Conservation (phyloP, 495 filamentous ascomycete genomes). For the Tirmania nivea region DNA sequence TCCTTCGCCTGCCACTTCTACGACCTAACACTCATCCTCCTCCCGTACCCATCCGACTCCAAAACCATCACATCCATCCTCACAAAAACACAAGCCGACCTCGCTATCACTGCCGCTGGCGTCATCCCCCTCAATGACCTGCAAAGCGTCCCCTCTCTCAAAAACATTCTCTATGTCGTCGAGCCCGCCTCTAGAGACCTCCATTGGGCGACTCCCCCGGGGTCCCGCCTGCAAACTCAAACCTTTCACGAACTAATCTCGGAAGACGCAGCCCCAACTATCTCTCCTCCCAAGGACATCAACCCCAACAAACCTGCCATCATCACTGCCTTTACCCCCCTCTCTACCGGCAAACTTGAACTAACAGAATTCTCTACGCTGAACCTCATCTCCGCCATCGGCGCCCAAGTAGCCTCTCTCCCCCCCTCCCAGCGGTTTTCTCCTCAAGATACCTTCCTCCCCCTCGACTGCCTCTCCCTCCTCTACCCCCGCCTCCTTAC, state of each 20-base stretch:
- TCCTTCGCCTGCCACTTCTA: constrained; percentile 57
- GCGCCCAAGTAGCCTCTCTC: constrained; percentile 50
- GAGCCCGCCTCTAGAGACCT: constrained; percentile 80
- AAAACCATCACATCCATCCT: constrained; percentile 46
- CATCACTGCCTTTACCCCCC: constrained; percentile 3
- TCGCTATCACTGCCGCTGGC: constrained; percentile 69
- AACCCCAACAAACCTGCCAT: constrained; percentile 13
- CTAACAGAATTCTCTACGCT: constrained; percentile 20
- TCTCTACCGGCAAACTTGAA: constrained; percentile 6
- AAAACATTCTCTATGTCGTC: constrained; percentile 78
- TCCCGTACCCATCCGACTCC: constrained; percentile 48
- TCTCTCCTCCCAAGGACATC: constrained; percentile 1
- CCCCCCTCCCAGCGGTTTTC: constrained; percentile 50
- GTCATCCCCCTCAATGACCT: constrained; percentile 59
- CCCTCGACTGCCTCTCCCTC: constrained; percentile 58
- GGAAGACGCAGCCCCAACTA: constrained; percentile 1
- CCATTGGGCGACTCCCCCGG: constrained; percentile 34
- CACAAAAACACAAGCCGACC: constrained; percentile 46
- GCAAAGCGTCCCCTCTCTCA: constrained; percentile 42
- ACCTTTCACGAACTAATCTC: constrained; percentile 14
- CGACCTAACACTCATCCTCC: constrained; percentile 50
- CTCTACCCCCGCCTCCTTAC: constrained; percentile 62
- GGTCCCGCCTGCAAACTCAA: constrained; percentile 8
- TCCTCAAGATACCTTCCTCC: constrained; percentile 62
- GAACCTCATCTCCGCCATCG: constrained; percentile 63